Evolutionary conservation across 768 basidiomycete species (phyloP).

Genomic region (Russula abietina): DNA sequence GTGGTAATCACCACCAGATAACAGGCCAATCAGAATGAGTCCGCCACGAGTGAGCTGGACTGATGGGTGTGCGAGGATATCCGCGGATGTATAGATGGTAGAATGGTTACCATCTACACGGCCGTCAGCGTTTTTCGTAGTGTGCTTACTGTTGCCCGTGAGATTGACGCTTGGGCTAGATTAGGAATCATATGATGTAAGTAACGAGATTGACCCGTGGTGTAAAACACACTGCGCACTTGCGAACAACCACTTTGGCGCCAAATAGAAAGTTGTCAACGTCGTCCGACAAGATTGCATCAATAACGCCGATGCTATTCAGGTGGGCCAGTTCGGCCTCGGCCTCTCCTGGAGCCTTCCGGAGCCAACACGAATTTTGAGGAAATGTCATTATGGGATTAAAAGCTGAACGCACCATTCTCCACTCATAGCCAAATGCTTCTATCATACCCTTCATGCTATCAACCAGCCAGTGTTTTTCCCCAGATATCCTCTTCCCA

Average conservation of each 20-base stretch:
- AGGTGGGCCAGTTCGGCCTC: constrained; percentile 91
- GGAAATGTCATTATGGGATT: constrained; percentile 15
- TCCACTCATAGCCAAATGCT: constrained; percentile 76
- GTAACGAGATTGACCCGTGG: background rate
- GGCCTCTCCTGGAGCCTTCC: constrained; percentile 86
- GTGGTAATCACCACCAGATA: constrained; percentile 90
- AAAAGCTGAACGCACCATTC: constrained; percentile 42
- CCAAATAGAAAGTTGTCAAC: constrained; percentile 92
- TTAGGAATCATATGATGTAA: background rate
- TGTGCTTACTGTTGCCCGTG: constrained; percentile 62
- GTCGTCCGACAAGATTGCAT: constrained; percentile 87
- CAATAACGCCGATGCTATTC: constrained; percentile 74
- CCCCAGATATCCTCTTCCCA: constrained; percentile 61
- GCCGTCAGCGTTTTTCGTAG: constrained; percentile 57
- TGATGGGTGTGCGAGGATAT: constrained; percentile 41
- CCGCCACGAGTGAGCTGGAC: constrained; percentile 55
- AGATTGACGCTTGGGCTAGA: constrained; percentile 63
- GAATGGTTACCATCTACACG: constrained; percentile 69
- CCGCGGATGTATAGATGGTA: constrained; percentile 35
- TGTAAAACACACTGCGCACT: constrained; percentile 41
- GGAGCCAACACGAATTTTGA: constrained; percentile 30
- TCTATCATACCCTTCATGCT: constrained; percentile 76
- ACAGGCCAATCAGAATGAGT: constrained; percentile 73
- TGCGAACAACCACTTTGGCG: constrained; percentile 75
- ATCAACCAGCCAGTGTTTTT: constrained; percentile 57